Evolutionary conservation across 345 rosid species (phyloP), one percentile per base, ranked within the genome.

Genomic region (Populus pruinosa): DNA sequence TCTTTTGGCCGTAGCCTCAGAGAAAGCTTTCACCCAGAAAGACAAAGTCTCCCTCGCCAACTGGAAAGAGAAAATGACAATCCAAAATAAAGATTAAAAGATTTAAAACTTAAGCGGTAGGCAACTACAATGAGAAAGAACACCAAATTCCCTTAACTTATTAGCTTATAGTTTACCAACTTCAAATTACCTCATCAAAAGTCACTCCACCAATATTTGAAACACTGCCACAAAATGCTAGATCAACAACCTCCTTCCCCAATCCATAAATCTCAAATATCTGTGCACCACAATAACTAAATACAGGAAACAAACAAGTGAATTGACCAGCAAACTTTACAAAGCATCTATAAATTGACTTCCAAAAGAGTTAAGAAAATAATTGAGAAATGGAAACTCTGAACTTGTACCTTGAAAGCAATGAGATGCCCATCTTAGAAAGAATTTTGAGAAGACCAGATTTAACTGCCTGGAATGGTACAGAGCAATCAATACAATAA

Each of bases 11-110:
- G 99, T 96, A 77, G 93, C 99, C 84, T 91, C 96, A 27, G 99
- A 96, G 82, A 93, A 96, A 77, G 99, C 99, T 85, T 96, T 96
- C 76, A 93, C 98, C 99, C 99, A 96, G 84, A 92, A 96, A 77
- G 99, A 96, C 83, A 96, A 77, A 8, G 97, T 83, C 85, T 96
- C 99, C 83, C 99, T 93, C 41, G 97, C 97, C 81, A 96, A 85
- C 99, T 96, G 90, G 49, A 82, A 80, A 77, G 75, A 80, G 78
- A 77, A 64, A 77, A 74, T 35, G 78, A 67, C n/a, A 44, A 33
- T 68, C 53, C 23, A 71, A 47, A 75, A 64, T 47, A 50, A 67
- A 50, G 36, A 33, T 55, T 49, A 27, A 73, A 55, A 61, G 41
- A 49, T 16, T 36, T 41, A 23, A 31, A 21, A 71, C 31, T 65